Percentiles rank a stretch among this genome's conserved stretches.
These are phyloP conservation scores for Aspergillus incahuasiensis DNA, from an alignment of 495 filamentous ascomycete genomes.

Conservation along the genomic window DNA sequence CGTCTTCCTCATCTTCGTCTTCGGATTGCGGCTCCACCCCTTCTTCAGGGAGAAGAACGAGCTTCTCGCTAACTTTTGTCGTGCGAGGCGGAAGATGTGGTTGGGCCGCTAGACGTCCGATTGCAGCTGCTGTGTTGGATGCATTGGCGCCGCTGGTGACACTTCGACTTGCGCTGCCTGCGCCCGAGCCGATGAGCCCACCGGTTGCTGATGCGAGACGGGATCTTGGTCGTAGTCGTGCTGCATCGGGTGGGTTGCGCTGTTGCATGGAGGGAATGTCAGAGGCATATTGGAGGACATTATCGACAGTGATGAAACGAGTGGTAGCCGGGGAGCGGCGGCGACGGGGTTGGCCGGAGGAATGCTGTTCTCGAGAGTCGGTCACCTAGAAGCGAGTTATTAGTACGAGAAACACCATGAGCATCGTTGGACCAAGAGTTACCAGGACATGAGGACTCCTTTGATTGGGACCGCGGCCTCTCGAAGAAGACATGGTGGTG, in stretches of 20 bases:
- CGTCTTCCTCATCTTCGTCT: slow-evolving; percentile 46
- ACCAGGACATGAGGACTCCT: slow-evolving; percentile 55
- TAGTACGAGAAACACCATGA: background rate
- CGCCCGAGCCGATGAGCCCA: slow-evolving; percentile 26
- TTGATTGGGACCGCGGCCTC: slow-evolving; percentile 40
- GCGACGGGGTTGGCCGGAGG: slow-evolving; percentile 28
- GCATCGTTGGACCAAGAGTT: slow-evolving; percentile 14
- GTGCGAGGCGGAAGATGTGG: slow-evolving; percentile 82
- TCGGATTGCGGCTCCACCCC: slow-evolving; percentile 29
- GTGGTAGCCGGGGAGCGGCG: slow-evolving; percentile 55
- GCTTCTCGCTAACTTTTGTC: slow-evolving; percentile 89
- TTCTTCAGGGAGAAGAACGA: slow-evolving; percentile 86
- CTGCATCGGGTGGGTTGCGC: slow-evolving; percentile 59
- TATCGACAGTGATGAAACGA: slow-evolving; percentile 92
- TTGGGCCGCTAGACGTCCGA: slow-evolving; percentile 46
- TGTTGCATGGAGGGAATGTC: slow-evolving; percentile 95
- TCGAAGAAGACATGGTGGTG: slow-evolving; percentile 30
- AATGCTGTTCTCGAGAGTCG: slow-evolving; percentile 52
- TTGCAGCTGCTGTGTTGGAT: slow-evolving; percentile 21
- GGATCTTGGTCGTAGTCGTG: slow-evolving; percentile 46
- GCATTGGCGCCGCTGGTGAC: slow-evolving; percentile 16
- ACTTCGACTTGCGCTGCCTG: slow-evolving; percentile 4
- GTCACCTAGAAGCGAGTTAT: slow-evolving; percentile 47
- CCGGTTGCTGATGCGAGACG: slow-evolving; percentile 39
- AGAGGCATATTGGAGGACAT: slow-evolving; percentile 86